Percentiles rank a stretch among this genome's conserved stretches.
phyloP scores from a whole-genome alignment of 768 basidiomycete genomes.

The Termitomyces sp. region DNA sequence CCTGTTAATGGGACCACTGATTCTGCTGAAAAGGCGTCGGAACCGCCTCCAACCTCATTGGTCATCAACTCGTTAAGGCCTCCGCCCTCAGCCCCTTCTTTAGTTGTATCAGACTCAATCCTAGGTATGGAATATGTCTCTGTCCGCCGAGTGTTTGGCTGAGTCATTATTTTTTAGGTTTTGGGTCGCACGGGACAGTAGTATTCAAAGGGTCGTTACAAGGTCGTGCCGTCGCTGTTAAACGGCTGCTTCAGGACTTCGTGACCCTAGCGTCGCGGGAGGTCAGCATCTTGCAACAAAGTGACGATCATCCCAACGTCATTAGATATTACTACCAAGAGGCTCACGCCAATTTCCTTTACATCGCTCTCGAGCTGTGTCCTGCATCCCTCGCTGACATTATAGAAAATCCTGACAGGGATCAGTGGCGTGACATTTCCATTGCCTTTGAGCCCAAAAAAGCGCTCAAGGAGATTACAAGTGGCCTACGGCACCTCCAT shows the following conservation, averaged over 20 bases:
- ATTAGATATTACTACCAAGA: constrained; percentile 99
- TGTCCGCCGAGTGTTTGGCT: neutral
- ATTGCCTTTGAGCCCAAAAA: constrained; percentile 81
- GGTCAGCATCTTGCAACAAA: constrained; percentile 91
- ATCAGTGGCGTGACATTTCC: constrained; percentile 70
- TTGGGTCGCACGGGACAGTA: constrained; percentile 95
- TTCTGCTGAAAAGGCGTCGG: constrained; percentile 2
- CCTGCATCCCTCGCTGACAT: constrained; percentile 87
- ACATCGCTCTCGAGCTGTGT: constrained; percentile 95
- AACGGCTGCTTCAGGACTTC: constrained; percentile 92
- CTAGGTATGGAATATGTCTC: constrained; percentile 50
- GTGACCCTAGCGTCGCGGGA: constrained; percentile 92
- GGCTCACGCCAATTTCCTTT: constrained; percentile 87
- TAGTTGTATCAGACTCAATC: constrained; percentile 68
- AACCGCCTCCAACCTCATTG: constrained; percentile 16
- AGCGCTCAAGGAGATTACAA: constrained; percentile 81
- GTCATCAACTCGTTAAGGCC: constrained; percentile 22
- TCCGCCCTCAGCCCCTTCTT: constrained; percentile 35
- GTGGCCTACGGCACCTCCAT: constrained; percentile 87
- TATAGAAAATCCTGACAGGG: constrained; percentile 69
- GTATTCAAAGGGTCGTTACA: constrained; percentile 95
- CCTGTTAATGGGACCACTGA: constrained; percentile 19
- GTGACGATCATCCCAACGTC: constrained; percentile 98
- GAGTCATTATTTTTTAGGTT: constrained; percentile 46
- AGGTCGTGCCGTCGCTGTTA: constrained; percentile 96